Conservation (phyloP, 225 moss, liverwort and hornwort genomes). For the Marchantia paleacea region DNA sequence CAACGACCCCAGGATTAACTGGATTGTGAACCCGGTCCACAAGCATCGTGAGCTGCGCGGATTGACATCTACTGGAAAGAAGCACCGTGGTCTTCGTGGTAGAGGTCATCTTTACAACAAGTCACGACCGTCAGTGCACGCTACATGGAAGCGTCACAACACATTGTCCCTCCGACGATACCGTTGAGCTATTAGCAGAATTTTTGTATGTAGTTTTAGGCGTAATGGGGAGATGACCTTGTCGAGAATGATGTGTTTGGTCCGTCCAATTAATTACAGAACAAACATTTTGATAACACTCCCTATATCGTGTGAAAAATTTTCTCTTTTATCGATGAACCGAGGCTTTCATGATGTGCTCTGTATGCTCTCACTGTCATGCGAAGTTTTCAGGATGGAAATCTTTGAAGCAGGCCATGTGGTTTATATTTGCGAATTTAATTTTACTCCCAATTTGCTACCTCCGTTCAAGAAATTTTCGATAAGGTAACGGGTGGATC, state of each 20-base stretch:
- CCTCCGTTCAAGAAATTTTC: too few species aligned
- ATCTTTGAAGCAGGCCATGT: too few species aligned
- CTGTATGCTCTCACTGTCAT: too few species aligned
- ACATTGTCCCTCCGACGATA: slow-evolving; percentile 78
- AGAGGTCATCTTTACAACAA: slow-evolving; percentile 83
- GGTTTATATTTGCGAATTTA: too few species aligned
- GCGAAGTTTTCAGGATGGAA: too few species aligned
- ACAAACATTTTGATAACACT: too few species aligned
- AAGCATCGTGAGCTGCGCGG: slow-evolving; percentile 86
- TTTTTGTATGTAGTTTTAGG: slow-evolving; percentile 14
- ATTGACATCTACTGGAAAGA: slow-evolving; percentile 81
- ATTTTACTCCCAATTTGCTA: too few species aligned
- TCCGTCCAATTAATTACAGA: too few species aligned
- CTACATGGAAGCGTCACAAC: slow-evolving; percentile 84
- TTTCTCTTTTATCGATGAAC: too few species aligned
- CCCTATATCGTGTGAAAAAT: too few species aligned
- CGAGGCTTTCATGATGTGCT: too few species aligned
- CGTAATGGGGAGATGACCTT: neutral
- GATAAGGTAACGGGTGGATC: too few species aligned
- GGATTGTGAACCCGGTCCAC: slow-evolving; percentile 88
- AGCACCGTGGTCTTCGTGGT: slow-evolving; percentile 87
- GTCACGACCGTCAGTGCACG: slow-evolving; percentile 71
- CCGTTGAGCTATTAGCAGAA: slow-evolving; percentile 43
- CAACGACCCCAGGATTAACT: slow-evolving; percentile 85
- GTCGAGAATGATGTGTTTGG: neutral